Percentiles rank a stretch among this genome's conserved stretches.
phyloP scores from a whole-genome alignment of 2,329 filamentous ascomycete genomes.

The Allantophomopsis lycopodina region DNA sequence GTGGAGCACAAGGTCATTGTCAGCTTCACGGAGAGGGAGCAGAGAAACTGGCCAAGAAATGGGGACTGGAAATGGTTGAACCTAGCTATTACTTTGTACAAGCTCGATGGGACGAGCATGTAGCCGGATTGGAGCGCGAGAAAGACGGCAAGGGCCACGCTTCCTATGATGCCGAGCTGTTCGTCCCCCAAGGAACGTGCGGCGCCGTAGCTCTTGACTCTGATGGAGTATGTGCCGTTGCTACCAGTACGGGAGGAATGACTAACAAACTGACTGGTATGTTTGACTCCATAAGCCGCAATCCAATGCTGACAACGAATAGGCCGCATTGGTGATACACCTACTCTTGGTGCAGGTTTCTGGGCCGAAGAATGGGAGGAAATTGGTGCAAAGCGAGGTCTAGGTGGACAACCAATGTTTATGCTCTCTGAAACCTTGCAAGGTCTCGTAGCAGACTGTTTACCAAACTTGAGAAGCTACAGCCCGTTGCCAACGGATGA shows the following conservation, averaged over 20 bases:
- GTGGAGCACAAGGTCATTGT: slow-evolving; percentile 49
- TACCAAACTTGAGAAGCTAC: slow-evolving; percentile 30
- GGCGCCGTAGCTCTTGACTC: slow-evolving; percentile 71
- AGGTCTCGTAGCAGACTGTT: slow-evolving; percentile 41
- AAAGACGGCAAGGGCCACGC: slow-evolving; percentile 23
- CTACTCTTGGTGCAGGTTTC: slow-evolving; percentile 70
- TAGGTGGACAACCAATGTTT: slow-evolving; percentile 16
- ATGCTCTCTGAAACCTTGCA: slow-evolving; percentile 28
- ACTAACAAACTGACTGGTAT: slow-evolving; percentile 75
- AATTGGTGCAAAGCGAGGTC: slow-evolving; percentile 17
- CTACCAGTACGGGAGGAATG: slow-evolving; percentile 59
- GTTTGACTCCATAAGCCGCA: too few relatives aligned
- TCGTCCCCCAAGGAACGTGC: slow-evolving; percentile 71
- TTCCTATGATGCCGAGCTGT: slow-evolving; percentile 47
- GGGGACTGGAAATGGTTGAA: slow-evolving; percentile 55
- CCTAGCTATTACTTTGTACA: slow-evolving; percentile 68
- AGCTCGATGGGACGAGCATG: slow-evolving; percentile 66
- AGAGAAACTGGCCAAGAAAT: slow-evolving; percentile 51
- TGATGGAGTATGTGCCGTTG: slow-evolving; percentile 59
- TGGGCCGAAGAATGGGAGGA: slow-evolving; percentile 79
- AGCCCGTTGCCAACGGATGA: slow-evolving; percentile 7
- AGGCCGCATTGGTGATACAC: slow-evolving; percentile 67
- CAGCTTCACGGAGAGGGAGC: slow-evolving; percentile 55
- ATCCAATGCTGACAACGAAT: too few relatives aligned
- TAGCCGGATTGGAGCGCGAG: slow-evolving; percentile 38